These are phyloP conservation scores for Suillus variegatus DNA, from an alignment of 768 basidiomycete genomes.

Conservation along the genomic window DNA sequence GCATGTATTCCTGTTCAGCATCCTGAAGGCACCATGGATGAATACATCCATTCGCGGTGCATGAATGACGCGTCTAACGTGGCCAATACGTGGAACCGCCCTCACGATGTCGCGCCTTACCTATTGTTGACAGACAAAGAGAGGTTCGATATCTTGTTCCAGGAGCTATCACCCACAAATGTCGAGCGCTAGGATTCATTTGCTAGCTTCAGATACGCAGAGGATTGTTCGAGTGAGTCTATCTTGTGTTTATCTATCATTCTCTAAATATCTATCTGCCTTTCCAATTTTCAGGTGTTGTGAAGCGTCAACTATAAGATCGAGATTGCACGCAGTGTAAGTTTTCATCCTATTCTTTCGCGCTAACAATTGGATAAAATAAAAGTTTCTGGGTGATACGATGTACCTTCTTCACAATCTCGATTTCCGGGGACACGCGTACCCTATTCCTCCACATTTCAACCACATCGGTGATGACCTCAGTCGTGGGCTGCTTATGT, in stretches of 20 bases:
- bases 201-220: not conserved
- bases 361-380: conserved; percentile 5
- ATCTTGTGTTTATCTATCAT: not conserved
- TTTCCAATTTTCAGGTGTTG: not conserved
- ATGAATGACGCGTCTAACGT: not conserved
- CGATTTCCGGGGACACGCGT: conserved; percentile 96
- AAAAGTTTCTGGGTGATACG: conserved; percentile 79
- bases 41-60: not conserved
- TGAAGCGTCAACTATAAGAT: conserved; percentile 89
- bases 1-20: not conserved
- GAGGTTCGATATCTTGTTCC: not conserved
- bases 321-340: conserved; percentile 89
- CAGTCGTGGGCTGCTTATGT: conserved; percentile 81
- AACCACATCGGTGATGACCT: conserved; percentile 96
- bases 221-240: not conserved
- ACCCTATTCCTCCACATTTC: conserved; percentile 94
- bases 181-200: not conserved
- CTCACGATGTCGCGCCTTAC: not conserved
- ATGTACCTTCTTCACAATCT: conserved; percentile 96
- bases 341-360: conserved; percentile 28
- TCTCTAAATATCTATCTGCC: not conserved
- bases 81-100: not conserved
- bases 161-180: not conserved
- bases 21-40: not conserved
- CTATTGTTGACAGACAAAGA: not conserved